These are phyloP conservation scores for Tetrahymena malaccensis DNA, from an alignment of 73 alveolate genomes.

Conservation along the genomic window DNA sequence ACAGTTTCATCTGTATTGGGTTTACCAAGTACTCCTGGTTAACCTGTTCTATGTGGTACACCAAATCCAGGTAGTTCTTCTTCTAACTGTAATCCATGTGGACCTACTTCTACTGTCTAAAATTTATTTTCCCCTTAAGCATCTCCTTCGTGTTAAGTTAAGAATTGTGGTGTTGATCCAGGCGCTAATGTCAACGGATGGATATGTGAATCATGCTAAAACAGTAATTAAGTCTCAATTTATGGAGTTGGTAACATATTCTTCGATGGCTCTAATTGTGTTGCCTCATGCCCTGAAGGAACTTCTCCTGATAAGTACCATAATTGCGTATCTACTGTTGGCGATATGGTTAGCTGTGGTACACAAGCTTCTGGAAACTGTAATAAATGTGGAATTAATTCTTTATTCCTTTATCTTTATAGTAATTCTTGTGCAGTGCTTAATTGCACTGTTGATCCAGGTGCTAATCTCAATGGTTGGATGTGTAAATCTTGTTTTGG, in stretches of 20 bases:
- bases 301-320: background rate
- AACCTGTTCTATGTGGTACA: no score
- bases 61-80: background rate
- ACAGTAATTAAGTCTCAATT: background rate
- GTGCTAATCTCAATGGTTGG: background rate
- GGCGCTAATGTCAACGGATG: background rate
- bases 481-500: background rate
- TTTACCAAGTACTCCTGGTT: no score
- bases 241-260: background rate
- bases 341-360: no score
- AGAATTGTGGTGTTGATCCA: no score
- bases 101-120: no score
- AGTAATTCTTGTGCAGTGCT: background rate
- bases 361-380: background rate
- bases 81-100: no score
- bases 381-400: background rate
- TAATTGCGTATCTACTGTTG: background rate
- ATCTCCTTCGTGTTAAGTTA: no score
- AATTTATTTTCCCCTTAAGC: no score
- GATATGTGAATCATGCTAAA: background rate
- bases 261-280: no score
- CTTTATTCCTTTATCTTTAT: background rate
- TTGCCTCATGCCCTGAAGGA: background rate
- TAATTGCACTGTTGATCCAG: background rate
- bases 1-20: no score